Evolutionary conservation across 768 basidiomycete genomes (phyloP), one percentile per base, ranked within the genome.

Genomic region (Boletus subcaerulescens): DNA sequence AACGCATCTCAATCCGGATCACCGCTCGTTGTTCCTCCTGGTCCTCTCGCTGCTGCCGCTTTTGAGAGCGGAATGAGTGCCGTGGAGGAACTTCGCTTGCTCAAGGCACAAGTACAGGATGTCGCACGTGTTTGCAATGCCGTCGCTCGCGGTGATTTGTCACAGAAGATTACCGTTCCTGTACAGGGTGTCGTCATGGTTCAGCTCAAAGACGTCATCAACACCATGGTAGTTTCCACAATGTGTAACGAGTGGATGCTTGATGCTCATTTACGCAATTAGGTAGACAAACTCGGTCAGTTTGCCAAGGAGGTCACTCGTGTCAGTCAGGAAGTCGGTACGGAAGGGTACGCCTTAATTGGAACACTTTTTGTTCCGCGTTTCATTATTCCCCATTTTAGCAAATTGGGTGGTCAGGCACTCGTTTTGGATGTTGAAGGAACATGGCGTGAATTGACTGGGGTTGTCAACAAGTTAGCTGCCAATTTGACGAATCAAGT

Each of bases 281-380:
- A 80, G 84, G 84, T 85, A 58, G 84, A 86, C 66, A 79, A 82
- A 62, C 77, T 98, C 29, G 85, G 88, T 53, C 87, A 89, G 64
- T 96, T 98, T 71, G 93, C 95, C 35, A 86, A 87, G 67, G 92
- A 94, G 69, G 92, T 94, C 36, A 93, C 92, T 55, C 82, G 93
- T 55, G 89, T 91, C 54, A 82, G 81, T 61, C 86, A 87, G 68
- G 89, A 91, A 68, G 93, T 96, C 69, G 89, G 89, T 20, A 90
- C 86, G 52, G 87, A 89, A 78, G 84, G 83, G 83, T 84, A 50
- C 72, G 68, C 40, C 47, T 68, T 65, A 39, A 64, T 45, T 24
- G 40, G 45, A 15, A 35, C 43, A 0, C 51, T n/a, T 52, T 46
- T 46, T 3, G 51, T 50, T 31, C 45, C 46, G 12, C 76, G 64